Evolutionary conservation across 2,329 filamentous ascomycete genomes (phyloP).

Genomic region (Aureobasidium sp.): DNA sequence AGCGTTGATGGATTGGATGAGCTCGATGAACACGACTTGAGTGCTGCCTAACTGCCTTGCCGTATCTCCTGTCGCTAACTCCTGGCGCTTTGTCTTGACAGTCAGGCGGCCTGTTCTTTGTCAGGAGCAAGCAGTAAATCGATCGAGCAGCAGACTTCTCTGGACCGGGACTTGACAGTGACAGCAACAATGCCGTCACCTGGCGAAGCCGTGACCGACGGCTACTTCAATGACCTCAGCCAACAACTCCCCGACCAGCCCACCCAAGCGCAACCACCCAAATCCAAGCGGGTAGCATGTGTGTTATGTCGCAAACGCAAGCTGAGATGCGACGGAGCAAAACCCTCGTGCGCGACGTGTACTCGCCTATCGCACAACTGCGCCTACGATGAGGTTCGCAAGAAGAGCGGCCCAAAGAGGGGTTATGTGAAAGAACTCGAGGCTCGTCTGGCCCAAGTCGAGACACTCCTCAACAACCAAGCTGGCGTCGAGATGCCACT

Average conservation of each 20-base stretch:
- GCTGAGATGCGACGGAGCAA: slow-evolving; percentile 77
- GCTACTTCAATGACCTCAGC: slow-evolving; percentile 52
- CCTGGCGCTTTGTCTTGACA: neutral
- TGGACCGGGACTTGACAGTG: neutral
- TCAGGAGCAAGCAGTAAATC: neutral
- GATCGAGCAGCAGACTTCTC: neutral
- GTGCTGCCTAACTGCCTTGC: slow-evolving; percentile 9
- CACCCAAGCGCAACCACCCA: slow-evolving; percentile 30
- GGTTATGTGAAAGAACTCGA: slow-evolving; percentile 93
- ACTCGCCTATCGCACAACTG: slow-evolving; percentile 79
- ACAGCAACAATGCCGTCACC: slow-evolving; percentile 10
- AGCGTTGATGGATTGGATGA: neutral
- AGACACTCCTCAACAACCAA: slow-evolving; percentile 79
- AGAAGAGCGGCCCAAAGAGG: slow-evolving; percentile 90
- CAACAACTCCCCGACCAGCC: slow-evolving; percentile 36
- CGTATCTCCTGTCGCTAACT: slow-evolving; percentile 1
- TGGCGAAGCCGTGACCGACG: slow-evolving; percentile 12
- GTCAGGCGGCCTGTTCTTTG: neutral
- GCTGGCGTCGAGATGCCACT: slow-evolving; percentile 21
- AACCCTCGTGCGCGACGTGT: slow-evolving; percentile 83
- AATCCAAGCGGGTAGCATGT: slow-evolving; percentile 82
- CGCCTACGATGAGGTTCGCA: slow-evolving; percentile 84
- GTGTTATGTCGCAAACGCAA: slow-evolving; percentile 91
- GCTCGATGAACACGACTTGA: neutral
- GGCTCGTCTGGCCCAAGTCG: slow-evolving; percentile 79